phyloP scores from a whole-genome alignment of 2,329 filamentous ascomycete species.

The Fusarium tricinctum region DNA sequence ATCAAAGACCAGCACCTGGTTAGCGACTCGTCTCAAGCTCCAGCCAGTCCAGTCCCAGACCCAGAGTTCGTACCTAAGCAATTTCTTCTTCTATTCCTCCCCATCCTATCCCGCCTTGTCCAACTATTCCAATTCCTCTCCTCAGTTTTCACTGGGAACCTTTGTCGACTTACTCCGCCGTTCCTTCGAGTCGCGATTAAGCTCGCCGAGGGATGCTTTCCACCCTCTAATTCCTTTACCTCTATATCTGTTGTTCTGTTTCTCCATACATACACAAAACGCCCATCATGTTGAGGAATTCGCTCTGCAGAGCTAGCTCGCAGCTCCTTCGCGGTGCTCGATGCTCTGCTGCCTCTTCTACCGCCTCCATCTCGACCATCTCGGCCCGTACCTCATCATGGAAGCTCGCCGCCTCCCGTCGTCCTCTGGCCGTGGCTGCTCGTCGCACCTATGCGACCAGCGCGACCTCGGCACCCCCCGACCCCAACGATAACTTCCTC shows the following conservation, averaged over 20 bases:
- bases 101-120: constrained; percentile 23
- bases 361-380: constrained; percentile 60
- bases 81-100: constrained; percentile 46
- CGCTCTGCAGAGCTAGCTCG: constrained; percentile 74
- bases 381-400: constrained; percentile 59
- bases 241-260: constrained; percentile 36
- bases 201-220: constrained; percentile 53
- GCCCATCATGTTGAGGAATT: constrained; percentile 78
- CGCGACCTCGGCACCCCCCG: constrained; percentile 69
- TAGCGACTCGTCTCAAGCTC: constrained; percentile 35
- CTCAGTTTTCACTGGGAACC: constrained; percentile 40
- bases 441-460: constrained; percentile 68
- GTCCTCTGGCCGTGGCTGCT: constrained; percentile 63
- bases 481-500: constrained; percentile 95
- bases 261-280: constrained; percentile 39
- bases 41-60: constrained; percentile 18
- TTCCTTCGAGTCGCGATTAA: constrained; percentile 58
- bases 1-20: constrained; percentile 45
- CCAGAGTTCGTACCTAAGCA: constrained; percentile 28
- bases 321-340: constrained; percentile 71
- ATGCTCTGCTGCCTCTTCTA: constrained; percentile 58
- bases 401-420: constrained; percentile 62
- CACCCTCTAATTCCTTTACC: constrained; percentile 42
- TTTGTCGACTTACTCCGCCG: constrained; percentile 64
- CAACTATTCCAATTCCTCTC: constrained; percentile 36